A percentile compares a stretch with the other conserved stretches of the same genome.
Evolutionary conservation across 2,329 filamentous ascomycete species (phyloP).

Genomic region (Passalora sequoiae): DNA sequence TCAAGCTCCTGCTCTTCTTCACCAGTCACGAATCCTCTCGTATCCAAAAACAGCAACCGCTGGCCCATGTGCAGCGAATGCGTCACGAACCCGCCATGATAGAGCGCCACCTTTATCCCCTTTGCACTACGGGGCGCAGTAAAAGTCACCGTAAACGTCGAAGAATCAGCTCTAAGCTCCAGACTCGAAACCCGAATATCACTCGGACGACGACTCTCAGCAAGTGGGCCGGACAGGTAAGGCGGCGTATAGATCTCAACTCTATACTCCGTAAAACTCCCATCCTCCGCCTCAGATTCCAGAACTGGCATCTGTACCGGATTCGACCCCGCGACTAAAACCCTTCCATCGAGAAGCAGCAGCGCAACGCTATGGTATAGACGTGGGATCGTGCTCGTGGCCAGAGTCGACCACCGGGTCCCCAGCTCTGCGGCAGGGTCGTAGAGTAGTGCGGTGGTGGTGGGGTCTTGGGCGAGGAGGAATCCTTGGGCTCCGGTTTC

Average conservation of each 20-base stretch:
- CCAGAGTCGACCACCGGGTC: constrained; percentile 46
- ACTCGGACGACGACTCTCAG: constrained; percentile 45
- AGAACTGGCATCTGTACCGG: constrained; percentile 56
- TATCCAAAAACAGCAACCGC: constrained; percentile 52
- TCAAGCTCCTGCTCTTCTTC: constrained; percentile 42
- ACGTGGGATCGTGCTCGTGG: constrained; percentile 40
- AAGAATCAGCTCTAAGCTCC: constrained; percentile 41
- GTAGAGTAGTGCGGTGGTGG: constrained; percentile 54
- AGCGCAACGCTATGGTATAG: constrained; percentile 59
- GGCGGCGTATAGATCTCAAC: constrained; percentile 59
- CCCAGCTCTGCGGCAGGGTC: constrained; percentile 48
- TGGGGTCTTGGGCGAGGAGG: constrained; percentile 50
- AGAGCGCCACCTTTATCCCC: constrained; percentile 48
- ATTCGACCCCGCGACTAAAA: constrained; percentile 57
- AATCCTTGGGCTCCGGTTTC: constrained; percentile 57
- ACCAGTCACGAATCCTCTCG: constrained; percentile 43
- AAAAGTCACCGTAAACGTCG: constrained; percentile 47
- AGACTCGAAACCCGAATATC: constrained; percentile 44
- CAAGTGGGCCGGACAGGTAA: constrained; percentile 52
- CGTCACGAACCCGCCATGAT: constrained; percentile 57
- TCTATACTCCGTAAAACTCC: constrained; percentile 56
- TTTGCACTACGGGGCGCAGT: constrained; percentile 40
- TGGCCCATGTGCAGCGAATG: constrained; percentile 60
- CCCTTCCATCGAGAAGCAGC: constrained; percentile 55
- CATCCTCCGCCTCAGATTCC: constrained; percentile 33